Evolutionary conservation across 495 filamentous ascomycete species (phyloP), one percentile per base, ranked within the genome.

Genomic region (Thozetella sp.): DNA sequence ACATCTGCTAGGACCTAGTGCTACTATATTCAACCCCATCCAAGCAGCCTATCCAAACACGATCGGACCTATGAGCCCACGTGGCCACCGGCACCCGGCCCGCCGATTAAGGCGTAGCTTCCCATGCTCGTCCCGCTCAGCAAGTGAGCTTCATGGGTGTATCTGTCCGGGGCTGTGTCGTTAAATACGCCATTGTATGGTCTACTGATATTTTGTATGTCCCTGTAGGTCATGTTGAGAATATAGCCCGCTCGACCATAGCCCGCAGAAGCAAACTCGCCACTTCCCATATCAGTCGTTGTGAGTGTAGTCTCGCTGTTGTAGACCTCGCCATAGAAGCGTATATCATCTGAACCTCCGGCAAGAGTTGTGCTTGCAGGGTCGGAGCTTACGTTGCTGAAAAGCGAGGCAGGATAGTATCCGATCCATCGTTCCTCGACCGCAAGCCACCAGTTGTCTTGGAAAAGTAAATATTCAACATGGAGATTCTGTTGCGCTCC

Each of bases 281-380:
- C 68, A 56, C 68, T 71, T 30, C 68, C 68, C 68, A 71, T 71
- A 30, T 69, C 68, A 25, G 68, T 69, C 3, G 61, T 67, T n/a
- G 68, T 67, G 40, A 67, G 12, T 2, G 46, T 22, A 1, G 25
- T 52, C 53, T 68, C 61, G 54, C 54, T 64, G 45, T 68, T 58
- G 56, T 45, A 62, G 61, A 71, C 56, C 63, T 71, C 68, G 22
- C 68, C 68, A 40, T 68, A 71, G 55, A 56, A 71, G 25, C 60
- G 51, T 24, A 71, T 64, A 11, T 22, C 17, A 30, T 71, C 61
- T 0, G 68, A 64, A 23, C 58, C 46, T 25, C 50, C 58, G 0
- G 63, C 65, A 24, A 71, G 59, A 1, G 66, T 66, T 10, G 43
- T 48, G 13, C 30, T 40, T 3, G 54, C 48, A 25, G 53, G 45